These are phyloP conservation scores for Hemerocallis citrina DNA, from an alignment of 106 monocot genomes.

Conservation along the genomic window DNA sequence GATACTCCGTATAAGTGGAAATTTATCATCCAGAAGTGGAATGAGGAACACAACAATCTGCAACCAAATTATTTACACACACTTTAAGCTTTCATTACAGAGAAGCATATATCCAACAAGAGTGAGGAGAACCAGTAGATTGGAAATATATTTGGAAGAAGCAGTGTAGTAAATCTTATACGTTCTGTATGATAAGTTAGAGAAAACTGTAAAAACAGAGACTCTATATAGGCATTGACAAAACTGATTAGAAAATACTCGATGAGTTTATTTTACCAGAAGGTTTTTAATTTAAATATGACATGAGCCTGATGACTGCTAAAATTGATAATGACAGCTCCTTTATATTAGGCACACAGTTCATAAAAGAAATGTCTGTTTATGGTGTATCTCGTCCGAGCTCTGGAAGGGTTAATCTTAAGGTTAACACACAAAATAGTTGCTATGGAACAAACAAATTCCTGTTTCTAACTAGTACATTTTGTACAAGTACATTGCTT, in stretches of 20 bases:
- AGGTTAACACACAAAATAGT: no score
- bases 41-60: conserved; percentile 90
- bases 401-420: no score
- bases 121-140: background rate
- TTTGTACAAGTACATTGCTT: no score
- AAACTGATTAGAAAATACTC: background rate
- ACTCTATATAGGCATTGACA: no score
- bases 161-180: background rate
- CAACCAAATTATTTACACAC: background rate
- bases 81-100: background rate
- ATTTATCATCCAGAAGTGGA: conserved; percentile 91
- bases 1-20: conserved; percentile 96
- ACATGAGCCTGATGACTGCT: no score
- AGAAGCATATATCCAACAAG: background rate
- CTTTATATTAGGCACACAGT: no score
- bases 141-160: background rate
- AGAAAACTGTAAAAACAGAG: no score
- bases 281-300: no score
- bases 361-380: no score
- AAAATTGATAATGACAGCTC: background rate
- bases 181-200: background rate
- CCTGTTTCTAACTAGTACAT: no score
- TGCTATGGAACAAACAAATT: no score
- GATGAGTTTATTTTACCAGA: background rate
- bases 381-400: no score